Percentiles rank a stretch among this genome's conserved stretches.
Conservation (phyloP, 148 eudicot genomes). For the Selenicereus undatus region DNA sequence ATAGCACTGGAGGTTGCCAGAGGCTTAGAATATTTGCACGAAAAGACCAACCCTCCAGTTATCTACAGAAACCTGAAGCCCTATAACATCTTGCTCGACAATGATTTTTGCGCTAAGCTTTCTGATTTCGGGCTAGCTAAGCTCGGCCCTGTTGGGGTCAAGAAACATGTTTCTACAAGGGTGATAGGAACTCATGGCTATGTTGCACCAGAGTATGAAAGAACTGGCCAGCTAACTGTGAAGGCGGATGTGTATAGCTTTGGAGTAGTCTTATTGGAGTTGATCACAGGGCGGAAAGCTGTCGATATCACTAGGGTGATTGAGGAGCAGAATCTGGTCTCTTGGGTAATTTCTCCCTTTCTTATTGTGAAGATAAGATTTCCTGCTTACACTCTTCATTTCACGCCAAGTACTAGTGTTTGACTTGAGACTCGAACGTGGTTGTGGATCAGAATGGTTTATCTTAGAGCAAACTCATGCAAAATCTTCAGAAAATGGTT, state of each 20-base stretch:
- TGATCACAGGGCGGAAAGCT: slow-evolving; percentile 49
- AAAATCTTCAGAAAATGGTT: no score
- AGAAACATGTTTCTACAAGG: slow-evolving; percentile 36
- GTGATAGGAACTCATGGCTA: slow-evolving; percentile 60
- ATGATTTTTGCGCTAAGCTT: slow-evolving; percentile 41
- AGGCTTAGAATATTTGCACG: slow-evolving; percentile 52
- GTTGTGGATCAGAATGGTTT: no score
- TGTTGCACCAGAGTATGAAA: slow-evolving; percentile 56
- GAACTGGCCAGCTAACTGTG: slow-evolving; percentile 39
- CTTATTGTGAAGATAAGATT: neutral
- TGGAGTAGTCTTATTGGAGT: slow-evolving; percentile 51
- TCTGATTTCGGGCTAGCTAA: slow-evolving; percentile 59
- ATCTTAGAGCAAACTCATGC: no score
- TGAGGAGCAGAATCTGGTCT: slow-evolving; percentile 46
- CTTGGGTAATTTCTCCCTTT: slow-evolving; percentile 40
- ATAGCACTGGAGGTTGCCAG: slow-evolving; percentile 46
- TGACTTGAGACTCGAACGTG: no score
- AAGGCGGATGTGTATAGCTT: slow-evolving; percentile 57
- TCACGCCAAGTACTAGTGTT: no score
- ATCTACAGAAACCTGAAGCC: slow-evolving; percentile 51
- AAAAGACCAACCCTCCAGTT: slow-evolving; percentile 43
- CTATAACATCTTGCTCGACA: slow-evolving; percentile 44
- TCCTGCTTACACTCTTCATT: neutral
- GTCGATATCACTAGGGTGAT: slow-evolving; percentile 47
- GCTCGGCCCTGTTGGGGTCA: slow-evolving; percentile 45